Percentiles rank a stretch among this genome's conserved stretches.
Conservation (phyloP, 176 grass and related monocot species). For the Rhipidocladum racemiflorum region DNA sequence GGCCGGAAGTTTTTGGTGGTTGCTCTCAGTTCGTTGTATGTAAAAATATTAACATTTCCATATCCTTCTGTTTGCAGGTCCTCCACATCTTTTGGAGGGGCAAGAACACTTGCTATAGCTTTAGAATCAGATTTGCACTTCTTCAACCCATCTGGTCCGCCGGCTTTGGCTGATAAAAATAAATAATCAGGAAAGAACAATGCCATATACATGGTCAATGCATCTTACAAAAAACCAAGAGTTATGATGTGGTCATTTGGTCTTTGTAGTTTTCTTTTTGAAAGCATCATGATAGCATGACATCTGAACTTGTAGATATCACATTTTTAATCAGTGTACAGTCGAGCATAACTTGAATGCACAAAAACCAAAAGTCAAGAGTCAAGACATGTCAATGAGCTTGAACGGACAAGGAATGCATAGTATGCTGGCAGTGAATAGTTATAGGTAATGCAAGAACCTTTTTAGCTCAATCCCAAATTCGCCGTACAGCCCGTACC, state of each 20-base stretch:
- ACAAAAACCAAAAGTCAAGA: neutral
- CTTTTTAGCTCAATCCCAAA: neutral
- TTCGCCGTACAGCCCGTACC: neutral
- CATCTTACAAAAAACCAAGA: neutral
- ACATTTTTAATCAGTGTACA: conserved; percentile 1
- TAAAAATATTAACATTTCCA: conserved; percentile 83
- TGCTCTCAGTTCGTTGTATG: conserved; percentile 68
- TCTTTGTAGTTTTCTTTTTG: neutral
- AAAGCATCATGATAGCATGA: neutral
- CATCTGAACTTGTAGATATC: neutral
- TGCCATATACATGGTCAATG: neutral
- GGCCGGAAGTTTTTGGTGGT: conserved; percentile 89
- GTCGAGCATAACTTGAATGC: neutral
- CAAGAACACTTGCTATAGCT: conserved; percentile 54
- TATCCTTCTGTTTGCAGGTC: conserved; percentile 71
- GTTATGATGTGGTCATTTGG: neutral
- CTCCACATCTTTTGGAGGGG: conserved; percentile 84
- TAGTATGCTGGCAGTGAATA: neutral
- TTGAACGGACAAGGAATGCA: neutral
- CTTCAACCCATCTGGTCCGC: conserved; percentile 40
- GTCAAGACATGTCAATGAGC: neutral
- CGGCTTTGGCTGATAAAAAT: conserved; percentile 31
- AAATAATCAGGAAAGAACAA: conserved; percentile 31
- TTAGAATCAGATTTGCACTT: conserved; percentile 60
- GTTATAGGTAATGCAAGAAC: neutral